These are phyloP conservation scores for Boletus speciosus DNA, from an alignment of 768 basidiomycete species.

Conservation along the genomic window DNA sequence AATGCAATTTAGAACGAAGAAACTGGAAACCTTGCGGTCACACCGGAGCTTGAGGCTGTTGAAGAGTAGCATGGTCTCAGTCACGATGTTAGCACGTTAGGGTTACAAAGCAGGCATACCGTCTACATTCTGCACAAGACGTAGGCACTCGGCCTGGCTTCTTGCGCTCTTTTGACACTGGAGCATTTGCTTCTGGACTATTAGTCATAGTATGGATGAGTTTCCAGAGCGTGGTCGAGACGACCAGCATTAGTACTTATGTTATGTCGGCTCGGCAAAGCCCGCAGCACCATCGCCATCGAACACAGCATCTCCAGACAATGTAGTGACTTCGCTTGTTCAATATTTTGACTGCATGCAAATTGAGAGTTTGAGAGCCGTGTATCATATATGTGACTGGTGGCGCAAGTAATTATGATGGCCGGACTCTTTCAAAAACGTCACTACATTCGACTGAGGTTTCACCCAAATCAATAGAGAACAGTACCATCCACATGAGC, in stretches of 20 bases:
- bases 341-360: neutral
- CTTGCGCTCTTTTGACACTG: conserved; percentile 35
- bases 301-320: too few relatives aligned
- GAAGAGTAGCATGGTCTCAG: neutral
- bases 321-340: neutral
- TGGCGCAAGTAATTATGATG: neutral
- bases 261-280: conserved; percentile 6
- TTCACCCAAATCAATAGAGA: too few relatives aligned
- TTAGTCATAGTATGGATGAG: neutral
- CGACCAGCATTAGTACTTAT: neutral
- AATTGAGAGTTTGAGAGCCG: neutral
- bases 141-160: conserved; percentile 49
- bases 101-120: conserved; percentile 21
- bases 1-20: neutral
- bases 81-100: neutral
- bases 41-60: conserved; percentile 60
- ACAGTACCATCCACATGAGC: too few relatives aligned
- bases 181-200: conserved; percentile 5
- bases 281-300: neutral
- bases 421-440: neutral
- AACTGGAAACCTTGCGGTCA: conserved; percentile 50
- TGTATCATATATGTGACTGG: neutral
- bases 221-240: neutral
- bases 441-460: neutral
- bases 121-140: conserved; percentile 40